These are phyloP conservation scores for Candolleomyces aberdarensis DNA, from an alignment of 768 basidiomycete species.

Conservation along the genomic window DNA sequence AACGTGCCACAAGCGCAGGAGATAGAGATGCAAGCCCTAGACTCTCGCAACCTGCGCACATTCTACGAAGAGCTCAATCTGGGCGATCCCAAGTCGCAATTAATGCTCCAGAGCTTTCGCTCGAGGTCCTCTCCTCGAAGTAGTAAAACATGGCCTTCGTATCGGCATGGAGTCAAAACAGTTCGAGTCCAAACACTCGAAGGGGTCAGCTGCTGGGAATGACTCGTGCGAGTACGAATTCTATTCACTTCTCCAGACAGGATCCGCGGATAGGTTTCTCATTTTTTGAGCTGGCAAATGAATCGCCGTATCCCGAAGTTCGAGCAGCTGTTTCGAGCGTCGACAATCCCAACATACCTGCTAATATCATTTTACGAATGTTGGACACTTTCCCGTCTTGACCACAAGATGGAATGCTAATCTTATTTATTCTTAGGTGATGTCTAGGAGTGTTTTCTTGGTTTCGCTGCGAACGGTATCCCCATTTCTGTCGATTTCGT, in stretches of 20 bases:
- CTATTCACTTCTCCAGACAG: not conserved
- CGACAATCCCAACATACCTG: slow-evolving; percentile 33
- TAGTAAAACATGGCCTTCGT: too few species aligned
- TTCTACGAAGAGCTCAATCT: slow-evolving; percentile 69
- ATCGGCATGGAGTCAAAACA: too few species aligned
- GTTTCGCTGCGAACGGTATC: slow-evolving; percentile 51
- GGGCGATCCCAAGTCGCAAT: slow-evolving; percentile 79
- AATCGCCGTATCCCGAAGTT: slow-evolving; percentile 89
- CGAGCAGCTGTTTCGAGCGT: slow-evolving; percentile 79
- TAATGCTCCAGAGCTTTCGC: slow-evolving; percentile 18
- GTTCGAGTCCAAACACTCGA: too few species aligned
- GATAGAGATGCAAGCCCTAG: slow-evolving; percentile 22
- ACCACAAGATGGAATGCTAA: not conserved
- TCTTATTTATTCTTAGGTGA: slow-evolving; percentile 44
- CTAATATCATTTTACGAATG: not conserved
- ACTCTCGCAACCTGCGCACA: not conserved
- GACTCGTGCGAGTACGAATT: slow-evolving; percentile 53
- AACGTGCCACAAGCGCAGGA: too few species aligned
- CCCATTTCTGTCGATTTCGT: slow-evolving; percentile 69
- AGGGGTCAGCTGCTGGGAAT: slow-evolving; percentile 16
- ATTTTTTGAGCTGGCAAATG: slow-evolving; percentile 39
- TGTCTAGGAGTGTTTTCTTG: slow-evolving; percentile 56
- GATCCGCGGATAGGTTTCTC: not conserved
- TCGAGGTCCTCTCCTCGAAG: too few species aligned
- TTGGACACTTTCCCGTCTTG: not conserved